Base-by-base conservation (phyloP, 345 rosid species). In the Stellera chamaejasme region DNA sequence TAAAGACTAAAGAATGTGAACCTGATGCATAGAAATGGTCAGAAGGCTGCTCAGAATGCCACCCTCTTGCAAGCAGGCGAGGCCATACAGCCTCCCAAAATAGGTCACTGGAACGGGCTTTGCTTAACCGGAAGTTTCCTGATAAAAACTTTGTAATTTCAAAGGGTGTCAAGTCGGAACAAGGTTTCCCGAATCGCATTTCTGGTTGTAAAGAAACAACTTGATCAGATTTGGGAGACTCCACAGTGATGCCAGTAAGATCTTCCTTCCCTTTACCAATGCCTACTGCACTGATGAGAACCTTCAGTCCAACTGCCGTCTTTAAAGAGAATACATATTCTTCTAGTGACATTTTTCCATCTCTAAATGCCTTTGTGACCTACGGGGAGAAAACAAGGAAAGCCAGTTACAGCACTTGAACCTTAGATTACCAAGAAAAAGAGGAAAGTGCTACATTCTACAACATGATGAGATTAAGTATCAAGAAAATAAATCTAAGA, bases 1-100 rank as follows among this genome's bases (percentile, higher is more conserved):
- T 73, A 57, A 79, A 79, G 51, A 79, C 79, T 59, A 74, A 60
- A 43, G 70, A 62, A 52, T 69, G 59, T 56, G 71, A 73, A 13
- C 66, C 64, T 43, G 67, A 60, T 65, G 67, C 36, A 56, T 57
- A 43, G 41, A 60, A 67, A 43, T 69, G 72, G 71, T 73, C 75
- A 58, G 60, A 66, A 11, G 84, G 77, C 62, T 75, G 77, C 70
- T 79, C 84, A 47, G 79, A 79, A 60, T 74, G 79, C 81, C 84
- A 79, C 15, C 81, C 81, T 71, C 75, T 66, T 13, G 84, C 84
- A 64, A 73, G 66, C 54, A 79, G 75, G 13, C 81, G 75, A 50
- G 84, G 81, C 79, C 84, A 79, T 62, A 79, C 79, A 64, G 84
- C 84, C 59, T 76, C 84, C 81, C 84, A 79, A 69, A 79, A 79